phyloP scores from a whole-genome alignment of 106 monocot species.

The Dioscorea alata region DNA sequence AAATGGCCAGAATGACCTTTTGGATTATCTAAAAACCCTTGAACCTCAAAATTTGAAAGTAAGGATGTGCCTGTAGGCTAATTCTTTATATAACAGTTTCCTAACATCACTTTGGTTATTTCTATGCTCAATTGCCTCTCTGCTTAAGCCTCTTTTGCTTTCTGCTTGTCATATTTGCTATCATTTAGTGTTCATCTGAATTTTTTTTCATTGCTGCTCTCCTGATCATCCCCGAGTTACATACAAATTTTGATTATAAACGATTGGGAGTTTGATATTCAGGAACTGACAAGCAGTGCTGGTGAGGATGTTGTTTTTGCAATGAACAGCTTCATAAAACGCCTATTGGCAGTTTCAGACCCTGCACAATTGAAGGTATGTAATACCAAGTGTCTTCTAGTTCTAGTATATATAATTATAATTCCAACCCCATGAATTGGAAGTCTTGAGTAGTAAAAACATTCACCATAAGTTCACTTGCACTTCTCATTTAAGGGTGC shows the following conservation, averaged over 20 bases:
- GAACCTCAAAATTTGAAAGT: slow-evolving; percentile 98
- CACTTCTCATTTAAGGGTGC: no score
- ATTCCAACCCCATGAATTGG: no score
- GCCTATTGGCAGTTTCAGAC: slow-evolving; percentile 80
- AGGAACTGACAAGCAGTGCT: slow-evolving; percentile 85
- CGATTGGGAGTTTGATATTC: not conserved
- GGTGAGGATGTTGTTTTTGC: slow-evolving; percentile 92
- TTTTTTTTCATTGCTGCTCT: not conserved
- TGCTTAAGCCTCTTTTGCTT: no score
- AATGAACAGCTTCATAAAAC: slow-evolving; percentile 93
- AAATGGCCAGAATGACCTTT: slow-evolving; percentile 78
- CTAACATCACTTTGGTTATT: not conserved
- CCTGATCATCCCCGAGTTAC: not conserved
- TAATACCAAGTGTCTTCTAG: no score
- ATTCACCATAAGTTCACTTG: no score
- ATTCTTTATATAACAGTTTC: not conserved
- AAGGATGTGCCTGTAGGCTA: slow-evolving; percentile 2
- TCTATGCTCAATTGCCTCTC: no score
- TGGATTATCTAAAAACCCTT: slow-evolving; percentile 92
- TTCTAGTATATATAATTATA: no score
- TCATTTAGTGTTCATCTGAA: not conserved
- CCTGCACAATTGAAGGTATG: slow-evolving; percentile 85
- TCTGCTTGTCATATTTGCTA: not conserved
- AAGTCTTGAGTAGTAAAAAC: no score
- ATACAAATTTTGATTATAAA: no score